These are phyloP conservation scores for Leccinum ochraceum DNA, from an alignment of 768 basidiomycete species.

Conservation along the genomic window DNA sequence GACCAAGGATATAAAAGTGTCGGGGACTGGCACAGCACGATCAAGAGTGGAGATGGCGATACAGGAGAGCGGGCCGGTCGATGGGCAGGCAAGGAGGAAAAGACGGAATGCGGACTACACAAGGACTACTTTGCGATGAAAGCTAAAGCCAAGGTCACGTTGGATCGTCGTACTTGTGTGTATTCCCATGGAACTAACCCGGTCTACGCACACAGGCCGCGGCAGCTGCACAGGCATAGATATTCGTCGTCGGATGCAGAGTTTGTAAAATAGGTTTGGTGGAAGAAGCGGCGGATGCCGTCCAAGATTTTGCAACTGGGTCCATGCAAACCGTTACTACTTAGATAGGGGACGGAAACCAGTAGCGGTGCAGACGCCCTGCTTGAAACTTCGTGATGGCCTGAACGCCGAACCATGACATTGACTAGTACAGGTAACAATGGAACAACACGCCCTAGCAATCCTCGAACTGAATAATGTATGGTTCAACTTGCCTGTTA, in stretches of 20 bases:
- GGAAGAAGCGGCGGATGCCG: too few species aligned
- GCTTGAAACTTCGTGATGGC: too few species aligned
- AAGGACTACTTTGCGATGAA: conserved; percentile 86
- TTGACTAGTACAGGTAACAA: too few species aligned
- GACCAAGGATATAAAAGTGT: conserved; percentile 92
- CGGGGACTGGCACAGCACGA: conserved; percentile 97
- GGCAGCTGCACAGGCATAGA: not conserved
- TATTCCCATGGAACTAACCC: not conserved
- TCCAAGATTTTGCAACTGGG: too few species aligned
- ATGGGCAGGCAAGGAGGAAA: conserved; percentile 82
- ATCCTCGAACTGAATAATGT: too few species aligned
- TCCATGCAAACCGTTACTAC: too few species aligned
- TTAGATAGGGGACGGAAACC: too few species aligned
- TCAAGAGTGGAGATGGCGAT: conserved; percentile 65
- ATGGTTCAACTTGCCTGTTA: too few species aligned
- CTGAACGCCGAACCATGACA: too few species aligned
- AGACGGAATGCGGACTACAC: conserved; percentile 96
- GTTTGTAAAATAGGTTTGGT: not conserved
- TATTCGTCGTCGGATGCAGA: not conserved
- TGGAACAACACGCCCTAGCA: too few species aligned
- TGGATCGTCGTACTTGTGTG: not conserved
- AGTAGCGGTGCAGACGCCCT: too few species aligned
- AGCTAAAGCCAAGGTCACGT: conserved; percentile 43
- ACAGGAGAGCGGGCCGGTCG: conserved; percentile 76
- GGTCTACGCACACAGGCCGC: not conserved